These are phyloP conservation scores for Colletotrichum abscissum DNA, from an alignment of 2,329 filamentous ascomycete species.

Conservation along the genomic window DNA sequence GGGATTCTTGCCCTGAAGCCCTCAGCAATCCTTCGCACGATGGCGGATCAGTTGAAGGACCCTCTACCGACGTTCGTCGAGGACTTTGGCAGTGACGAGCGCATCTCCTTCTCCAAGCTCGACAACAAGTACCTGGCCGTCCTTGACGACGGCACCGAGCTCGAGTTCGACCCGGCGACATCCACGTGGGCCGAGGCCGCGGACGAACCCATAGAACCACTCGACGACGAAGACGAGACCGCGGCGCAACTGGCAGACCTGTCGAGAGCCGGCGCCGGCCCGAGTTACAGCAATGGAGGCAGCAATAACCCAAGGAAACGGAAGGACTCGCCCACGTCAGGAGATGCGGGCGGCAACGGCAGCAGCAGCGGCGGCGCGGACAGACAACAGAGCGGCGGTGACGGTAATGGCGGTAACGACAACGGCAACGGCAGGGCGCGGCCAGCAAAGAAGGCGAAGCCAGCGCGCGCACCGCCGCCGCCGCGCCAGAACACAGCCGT, in stretches of 20 bases:
- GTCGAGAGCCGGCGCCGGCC: slow-evolving; percentile 35
- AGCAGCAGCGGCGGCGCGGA: not conserved
- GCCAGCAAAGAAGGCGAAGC: slow-evolving; percentile 59
- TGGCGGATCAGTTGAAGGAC: slow-evolving; percentile 44
- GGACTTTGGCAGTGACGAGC: slow-evolving; percentile 80
- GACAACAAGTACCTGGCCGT: slow-evolving; percentile 87
- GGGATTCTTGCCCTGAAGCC: not conserved
- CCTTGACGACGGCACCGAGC: slow-evolving; percentile 85
- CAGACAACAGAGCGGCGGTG: slow-evolving; percentile 45
- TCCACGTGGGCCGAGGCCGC: slow-evolving; percentile 80
- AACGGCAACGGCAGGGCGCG: slow-evolving; percentile 39
- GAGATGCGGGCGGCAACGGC: not conserved
- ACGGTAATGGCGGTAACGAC: slow-evolving; percentile 47
- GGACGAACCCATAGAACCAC: slow-evolving; percentile 54
- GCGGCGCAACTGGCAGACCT: slow-evolving; percentile 41
- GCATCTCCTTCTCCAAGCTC: slow-evolving; percentile 87
- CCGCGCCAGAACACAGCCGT: slow-evolving; percentile 85
- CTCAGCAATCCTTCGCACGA: not conserved
- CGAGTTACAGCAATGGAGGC: slow-evolving; percentile 38
- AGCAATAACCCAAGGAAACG: slow-evolving; percentile 50
- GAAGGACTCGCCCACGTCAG: slow-evolving; percentile 49
- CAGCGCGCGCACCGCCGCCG: slow-evolving; percentile 59
- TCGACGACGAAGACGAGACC: slow-evolving; percentile 48
- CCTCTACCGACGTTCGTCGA: slow-evolving; percentile 69
- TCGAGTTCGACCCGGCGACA: slow-evolving; percentile 78